Conservation (phyloP, 1,284 basidiomycete genomes). For the Flammula alnicola region DNA sequence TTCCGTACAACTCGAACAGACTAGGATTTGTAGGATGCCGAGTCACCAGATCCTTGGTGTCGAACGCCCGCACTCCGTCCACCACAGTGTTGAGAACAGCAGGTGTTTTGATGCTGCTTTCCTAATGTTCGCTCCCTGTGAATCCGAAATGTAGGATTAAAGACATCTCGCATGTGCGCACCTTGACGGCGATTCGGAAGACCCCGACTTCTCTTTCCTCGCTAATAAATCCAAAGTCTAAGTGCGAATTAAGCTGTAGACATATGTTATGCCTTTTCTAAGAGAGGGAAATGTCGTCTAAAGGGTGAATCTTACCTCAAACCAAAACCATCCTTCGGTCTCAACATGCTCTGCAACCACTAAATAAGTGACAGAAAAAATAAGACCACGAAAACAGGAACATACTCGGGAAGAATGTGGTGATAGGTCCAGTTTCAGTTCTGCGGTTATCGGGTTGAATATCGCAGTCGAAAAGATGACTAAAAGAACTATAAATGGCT, state of each 20-base stretch:
- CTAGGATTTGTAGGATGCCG: conserved; percentile 4
- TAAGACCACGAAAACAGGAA: not conserved
- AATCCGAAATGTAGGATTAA: not conserved
- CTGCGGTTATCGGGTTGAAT: no score
- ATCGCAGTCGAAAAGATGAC: not conserved
- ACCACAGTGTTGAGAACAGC: conserved; percentile 1
- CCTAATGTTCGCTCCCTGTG: not conserved
- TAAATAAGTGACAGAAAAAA: no score
- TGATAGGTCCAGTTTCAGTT: conserved; percentile 8
- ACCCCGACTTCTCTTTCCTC: conserved; percentile 1
- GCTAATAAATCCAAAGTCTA: conserved; percentile 4
- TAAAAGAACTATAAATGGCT: not conserved
- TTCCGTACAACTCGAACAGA: conserved; percentile 5
- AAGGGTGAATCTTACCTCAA: not conserved
- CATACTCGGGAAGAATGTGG: conserved; percentile 9
- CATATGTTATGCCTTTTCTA: not conserved
- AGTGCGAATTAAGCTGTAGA: not conserved
- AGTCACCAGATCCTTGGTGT: conserved; percentile 5
- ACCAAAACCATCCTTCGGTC: conserved; percentile 5
- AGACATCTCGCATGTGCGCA: not conserved
- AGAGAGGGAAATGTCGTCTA: not conserved
- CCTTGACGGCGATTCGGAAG: conserved; percentile 7
- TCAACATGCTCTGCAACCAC: not conserved
- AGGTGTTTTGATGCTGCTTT: conserved; percentile 6
- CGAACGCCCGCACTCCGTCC: conserved; percentile 7